A percentile compares a stretch with the other conserved stretches of the same genome.
Evolutionary conservation across 2,329 filamentous ascomycete genomes (phyloP).

Genomic region (Chrysoporthe puriensis): DNA sequence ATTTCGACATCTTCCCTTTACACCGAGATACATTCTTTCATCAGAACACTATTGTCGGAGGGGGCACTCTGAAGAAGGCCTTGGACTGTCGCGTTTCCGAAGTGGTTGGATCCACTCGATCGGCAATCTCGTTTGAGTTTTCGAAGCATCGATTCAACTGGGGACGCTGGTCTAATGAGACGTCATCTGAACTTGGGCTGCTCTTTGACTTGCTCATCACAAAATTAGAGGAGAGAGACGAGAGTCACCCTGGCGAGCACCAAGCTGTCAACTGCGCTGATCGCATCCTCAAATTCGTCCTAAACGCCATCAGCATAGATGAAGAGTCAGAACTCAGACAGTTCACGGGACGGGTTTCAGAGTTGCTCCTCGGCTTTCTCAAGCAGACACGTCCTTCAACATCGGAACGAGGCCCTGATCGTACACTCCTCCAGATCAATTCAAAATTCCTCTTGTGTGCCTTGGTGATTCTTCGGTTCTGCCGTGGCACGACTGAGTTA

Average conservation of each 20-base stretch:
- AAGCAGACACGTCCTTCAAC: slow-evolving; percentile 7
- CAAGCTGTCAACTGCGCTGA: slow-evolving; percentile 31
- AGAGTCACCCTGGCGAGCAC: slow-evolving; percentile 27
- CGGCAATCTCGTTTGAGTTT: slow-evolving; percentile 48
- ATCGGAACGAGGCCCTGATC: slow-evolving; percentile 33
- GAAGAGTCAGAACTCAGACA: slow-evolving; percentile 41
- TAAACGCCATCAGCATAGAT: slow-evolving; percentile 46
- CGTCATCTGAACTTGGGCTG: slow-evolving; percentile 65
- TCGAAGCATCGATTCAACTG: slow-evolving; percentile 56
- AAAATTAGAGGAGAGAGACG: slow-evolving; percentile 39
- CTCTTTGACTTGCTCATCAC: slow-evolving; percentile 63
- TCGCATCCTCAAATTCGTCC: slow-evolving; percentile 54
- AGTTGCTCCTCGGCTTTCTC: slow-evolving; percentile 42
- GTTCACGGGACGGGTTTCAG: slow-evolving; percentile 49
- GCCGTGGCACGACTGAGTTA: slow-evolving; percentile 40
- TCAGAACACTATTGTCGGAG: slow-evolving; percentile 60
- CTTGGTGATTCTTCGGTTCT: slow-evolving; percentile 48
- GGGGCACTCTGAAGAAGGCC: slow-evolving; percentile 51
- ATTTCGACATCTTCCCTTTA: slow-evolving; percentile 66
- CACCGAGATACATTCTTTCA: slow-evolving; percentile 62
- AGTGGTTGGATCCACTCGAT: slow-evolving; percentile 34
- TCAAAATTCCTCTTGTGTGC: slow-evolving; percentile 44
- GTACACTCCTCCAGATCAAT: slow-evolving; percentile 41
- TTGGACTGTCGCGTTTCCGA: slow-evolving; percentile 32
- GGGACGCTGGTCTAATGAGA: slow-evolving; percentile 59